Evolutionary conservation across 331 rosid genomes (phyloP), one percentile per base, ranked within the genome.

Genomic region (Rhamnella rubrinervis): DNA sequence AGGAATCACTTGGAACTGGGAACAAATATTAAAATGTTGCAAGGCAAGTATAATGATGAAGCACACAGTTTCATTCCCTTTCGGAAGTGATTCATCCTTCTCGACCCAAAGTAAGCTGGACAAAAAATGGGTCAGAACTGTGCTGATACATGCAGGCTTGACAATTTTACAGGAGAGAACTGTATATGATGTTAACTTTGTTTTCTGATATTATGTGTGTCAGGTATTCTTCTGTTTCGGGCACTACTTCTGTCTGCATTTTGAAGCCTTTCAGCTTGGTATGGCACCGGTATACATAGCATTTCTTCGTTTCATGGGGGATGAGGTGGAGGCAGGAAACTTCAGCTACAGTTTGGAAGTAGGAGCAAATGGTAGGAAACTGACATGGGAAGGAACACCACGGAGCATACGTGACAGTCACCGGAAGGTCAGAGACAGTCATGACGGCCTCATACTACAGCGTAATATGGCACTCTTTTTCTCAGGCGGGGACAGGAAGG

Each of bases 231-330:
- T 58, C 65, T 77, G 75, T 73, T 74, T 60, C 56, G 75, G 80
- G 47, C 83, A 77, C 18, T 77, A 81, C 67, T 81, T 77, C 39
- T 80, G 77, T 37, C 71, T 80, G 71, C 80, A 80, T 39, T 80
- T 80, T 28, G 80, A 80, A 59, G 85, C 77, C 63, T 81, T 77
- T 71, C 80, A 55, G 37, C 82, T 81, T 2, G 85, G 80, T 15
- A 62, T 60, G 51, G 74, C 85, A 46, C 85, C 83, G 0, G 82
- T 77, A 12, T 77, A 70, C 80, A 74, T 81, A 15, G 80, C 80
- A 60, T 73, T 81, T 67, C 64, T 77, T 28, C 83, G 77, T 67
- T 81, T 82, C 77, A 82, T 82, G 85, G 82, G 85, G 0, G 75
- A 82, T 8, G 83, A 53, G 4, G 51, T 55, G 41, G 85, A 82